Base-by-base conservation (phyloP, 352 stramenopile species). In the Globisporangium polare region DNA sequence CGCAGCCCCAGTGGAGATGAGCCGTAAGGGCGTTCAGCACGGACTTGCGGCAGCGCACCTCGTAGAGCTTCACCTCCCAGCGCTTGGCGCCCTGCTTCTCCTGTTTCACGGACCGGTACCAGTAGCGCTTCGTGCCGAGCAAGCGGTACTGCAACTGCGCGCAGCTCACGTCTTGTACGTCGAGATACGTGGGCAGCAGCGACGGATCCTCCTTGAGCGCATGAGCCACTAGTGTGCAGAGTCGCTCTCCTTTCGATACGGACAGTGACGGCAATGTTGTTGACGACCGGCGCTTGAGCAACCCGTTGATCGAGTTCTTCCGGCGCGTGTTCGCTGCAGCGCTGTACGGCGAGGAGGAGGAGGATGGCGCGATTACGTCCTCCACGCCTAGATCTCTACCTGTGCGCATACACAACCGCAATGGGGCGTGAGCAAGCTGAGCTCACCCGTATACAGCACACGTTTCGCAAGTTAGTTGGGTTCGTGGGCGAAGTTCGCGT, bases 21-120 rank as follows among this genome's bases (percentile, higher is more conserved):
- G 15, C 33, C 0, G 8, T 12, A 6, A 60, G 10, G 3, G 26
- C 42, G 20, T 75, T 65, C 17, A 71, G 20, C 2, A 73, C 77
- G 17, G 82, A 83, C 33, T 74, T 79, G 10, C 79, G 75, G 35
- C 69, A 86, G 3, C 65, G 64, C 3, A 83, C 33, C n/a, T 90
- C 67, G 55, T 82, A 91, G 24, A 79, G 58, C 57, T 74, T 75
- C 0, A 75, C 80, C 42, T 87, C 71, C 84, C 84, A 93, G 26
- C 71, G 74, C 57, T 80, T 83, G 26, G 65, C 68, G 27, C 66
- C 67, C n/a, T 51, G 65, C 35, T 84, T 83, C 43, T 91, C 80
- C 60, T 87, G 83, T 49, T 90, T 91, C 2, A 94, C 58, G 3
- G 63, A 79, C 1, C 75, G 68, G 45, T 77, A 85, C 82, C 85